phyloP scores from a whole-genome alignment of 2,329 filamentous ascomycete genomes.

The Apiospora aurea region DNA sequence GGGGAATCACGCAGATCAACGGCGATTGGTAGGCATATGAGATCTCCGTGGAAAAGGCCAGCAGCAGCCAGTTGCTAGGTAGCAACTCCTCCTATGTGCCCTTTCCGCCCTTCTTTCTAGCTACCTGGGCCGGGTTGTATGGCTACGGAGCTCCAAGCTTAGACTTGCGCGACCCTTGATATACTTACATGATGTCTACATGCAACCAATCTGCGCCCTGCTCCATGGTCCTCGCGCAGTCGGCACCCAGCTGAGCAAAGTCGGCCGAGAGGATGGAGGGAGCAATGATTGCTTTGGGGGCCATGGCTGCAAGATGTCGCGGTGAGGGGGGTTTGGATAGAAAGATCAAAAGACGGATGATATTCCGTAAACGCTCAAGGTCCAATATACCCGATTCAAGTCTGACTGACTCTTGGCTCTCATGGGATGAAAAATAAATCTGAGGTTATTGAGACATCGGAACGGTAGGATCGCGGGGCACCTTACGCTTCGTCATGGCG shows the following conservation, averaged over 20 bases:
- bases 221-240: conserved; percentile 85
- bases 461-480: conserved; percentile 13
- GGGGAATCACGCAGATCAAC: neutral
- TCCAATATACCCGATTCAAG: neutral
- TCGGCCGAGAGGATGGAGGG: conserved; percentile 98
- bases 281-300: conserved; percentile 91
- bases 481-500: conserved; percentile 9
- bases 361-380: neutral
- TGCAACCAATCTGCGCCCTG: conserved; percentile 93
- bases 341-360: neutral
- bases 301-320: conserved; percentile 62
- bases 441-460: neutral
- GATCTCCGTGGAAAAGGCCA: neutral
- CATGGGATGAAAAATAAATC: neutral
- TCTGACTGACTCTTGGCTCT: neutral
- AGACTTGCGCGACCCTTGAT: neutral
- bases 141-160: conserved; percentile 19
- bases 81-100: neutral
- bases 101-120: neutral
- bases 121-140: neutral
- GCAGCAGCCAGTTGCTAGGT: neutral
- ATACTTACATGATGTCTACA: conserved; percentile 81
- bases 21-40: neutral
- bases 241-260: conserved; percentile 86
- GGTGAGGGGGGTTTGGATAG: neutral